These are phyloP conservation scores for Fraxinus americana DNA, from an alignment of 257 asterid species.

Conservation along the genomic window DNA sequence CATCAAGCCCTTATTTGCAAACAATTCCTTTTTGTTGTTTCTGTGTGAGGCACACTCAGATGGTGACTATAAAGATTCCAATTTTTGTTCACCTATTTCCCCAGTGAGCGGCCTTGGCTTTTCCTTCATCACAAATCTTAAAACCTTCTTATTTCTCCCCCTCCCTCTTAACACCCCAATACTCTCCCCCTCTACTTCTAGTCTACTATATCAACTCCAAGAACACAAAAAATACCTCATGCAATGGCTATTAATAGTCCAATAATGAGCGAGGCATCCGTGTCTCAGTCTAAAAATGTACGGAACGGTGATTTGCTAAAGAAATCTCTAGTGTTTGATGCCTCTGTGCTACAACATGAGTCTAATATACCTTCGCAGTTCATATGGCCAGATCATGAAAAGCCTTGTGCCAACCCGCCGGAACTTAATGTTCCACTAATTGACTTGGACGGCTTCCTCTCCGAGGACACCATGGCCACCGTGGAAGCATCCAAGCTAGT, in stretches of 20 bases:
- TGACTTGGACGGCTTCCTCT: slow-evolving; percentile 71
- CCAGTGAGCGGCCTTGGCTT: slow-evolving; percentile 48
- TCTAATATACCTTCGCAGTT: slow-evolving; percentile 63
- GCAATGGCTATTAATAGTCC: slow-evolving; percentile 64
- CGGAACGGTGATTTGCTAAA: slow-evolving; percentile 12
- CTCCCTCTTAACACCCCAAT: slow-evolving; percentile 9
- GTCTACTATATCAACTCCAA: neutral
- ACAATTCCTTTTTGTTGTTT: slow-evolving; percentile 28
- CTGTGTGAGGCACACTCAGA: slow-evolving; percentile 29
- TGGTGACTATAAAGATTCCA: slow-evolving; percentile 49
- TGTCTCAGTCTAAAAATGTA: slow-evolving; percentile 21
- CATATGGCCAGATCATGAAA: slow-evolving; percentile 91
- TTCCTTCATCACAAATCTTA: slow-evolving; percentile 41
- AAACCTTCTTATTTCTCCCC: slow-evolving; percentile 12
- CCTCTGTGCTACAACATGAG: slow-evolving; percentile 42
- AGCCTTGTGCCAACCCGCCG: slow-evolving; percentile 43
- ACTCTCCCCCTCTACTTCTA: neutral
- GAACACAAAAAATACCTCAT: slow-evolving; percentile 20
- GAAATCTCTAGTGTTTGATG: slow-evolving; percentile 49
- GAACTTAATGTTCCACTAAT: slow-evolving; percentile 64
- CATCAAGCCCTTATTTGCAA: slow-evolving; percentile 38
- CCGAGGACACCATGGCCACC: slow-evolving; percentile 55
- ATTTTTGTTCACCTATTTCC: slow-evolving; percentile 38
- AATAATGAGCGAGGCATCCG: slow-evolving; percentile 34
- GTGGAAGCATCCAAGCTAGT: slow-evolving; percentile 52